phyloP scores from a whole-genome alignment of 164 flowering plant species.

The Sextonia rubra region DNA sequence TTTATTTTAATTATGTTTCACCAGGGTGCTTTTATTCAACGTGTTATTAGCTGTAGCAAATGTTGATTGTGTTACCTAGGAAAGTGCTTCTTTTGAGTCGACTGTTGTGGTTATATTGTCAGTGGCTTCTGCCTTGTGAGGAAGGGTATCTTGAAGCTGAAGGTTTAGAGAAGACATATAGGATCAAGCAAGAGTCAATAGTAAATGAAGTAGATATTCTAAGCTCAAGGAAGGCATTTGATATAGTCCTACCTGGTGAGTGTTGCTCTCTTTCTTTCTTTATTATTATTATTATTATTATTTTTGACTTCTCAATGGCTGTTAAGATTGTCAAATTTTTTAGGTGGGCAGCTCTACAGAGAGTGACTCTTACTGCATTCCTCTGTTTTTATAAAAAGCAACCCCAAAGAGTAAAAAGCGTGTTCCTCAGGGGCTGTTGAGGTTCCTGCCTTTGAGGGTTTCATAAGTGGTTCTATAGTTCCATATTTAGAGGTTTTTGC shows the following conservation, averaged over 20 bases:
- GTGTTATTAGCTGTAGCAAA: neutral
- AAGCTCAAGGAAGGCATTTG: constrained; percentile 75
- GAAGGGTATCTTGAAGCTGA: constrained; percentile 84
- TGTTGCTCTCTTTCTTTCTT: neutral
- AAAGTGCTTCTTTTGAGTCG: constrained; percentile 2
- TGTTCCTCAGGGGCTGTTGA: too few relatives aligned
- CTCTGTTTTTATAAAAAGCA: too few relatives aligned
- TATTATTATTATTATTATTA: neutral
- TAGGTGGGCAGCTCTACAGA: neutral
- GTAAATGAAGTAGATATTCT: constrained; percentile 66
- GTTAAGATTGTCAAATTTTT: neutral
- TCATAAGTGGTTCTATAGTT: too few relatives aligned
- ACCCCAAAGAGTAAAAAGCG: too few relatives aligned
- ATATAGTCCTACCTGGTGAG: constrained; percentile 82
- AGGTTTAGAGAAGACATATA: constrained; percentile 87
- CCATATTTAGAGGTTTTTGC: too few relatives aligned
- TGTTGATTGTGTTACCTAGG: neutral
- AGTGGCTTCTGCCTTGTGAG: constrained; percentile 96
- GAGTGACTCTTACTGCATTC: neutral
- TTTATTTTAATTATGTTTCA: neutral
- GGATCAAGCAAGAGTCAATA: constrained; percentile 65
- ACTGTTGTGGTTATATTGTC: neutral
- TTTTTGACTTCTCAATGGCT: neutral
- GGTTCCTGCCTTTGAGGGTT: too few relatives aligned
- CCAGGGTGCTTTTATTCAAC: neutral